Percentiles rank a stretch among this genome's conserved stretches.
Conservation (phyloP, 148 eudicot species). For the Chenopodium formosanum region DNA sequence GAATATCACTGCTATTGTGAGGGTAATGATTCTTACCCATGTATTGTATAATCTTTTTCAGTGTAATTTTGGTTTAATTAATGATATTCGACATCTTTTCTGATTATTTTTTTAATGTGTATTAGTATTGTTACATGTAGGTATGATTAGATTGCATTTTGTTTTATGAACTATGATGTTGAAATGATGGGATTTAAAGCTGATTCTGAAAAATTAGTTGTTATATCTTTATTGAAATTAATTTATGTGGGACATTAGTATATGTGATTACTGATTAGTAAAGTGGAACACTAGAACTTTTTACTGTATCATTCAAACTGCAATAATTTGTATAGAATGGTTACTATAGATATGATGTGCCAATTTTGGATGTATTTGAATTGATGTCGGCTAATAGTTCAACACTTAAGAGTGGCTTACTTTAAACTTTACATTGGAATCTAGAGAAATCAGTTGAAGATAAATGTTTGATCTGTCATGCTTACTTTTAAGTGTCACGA, state of each 20-base stretch:
- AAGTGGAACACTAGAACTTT: background rate
- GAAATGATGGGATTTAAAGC: background rate
- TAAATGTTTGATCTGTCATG: background rate
- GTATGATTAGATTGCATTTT: background rate
- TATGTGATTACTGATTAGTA: background rate
- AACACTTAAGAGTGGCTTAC: background rate
- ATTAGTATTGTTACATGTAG: background rate
- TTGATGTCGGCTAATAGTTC: background rate
- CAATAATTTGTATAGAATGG: background rate
- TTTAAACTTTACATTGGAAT: background rate
- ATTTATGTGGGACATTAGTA: background rate
- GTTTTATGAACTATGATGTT: background rate
- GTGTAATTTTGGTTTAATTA: background rate
- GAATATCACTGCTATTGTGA: conserved; percentile 51
- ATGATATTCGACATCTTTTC: background rate
- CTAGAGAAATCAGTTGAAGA: background rate
- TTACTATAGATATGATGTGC: background rate
- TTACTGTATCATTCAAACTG: background rate
- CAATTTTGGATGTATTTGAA: background rate
- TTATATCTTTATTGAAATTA: background rate
- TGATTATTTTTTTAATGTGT: background rate
- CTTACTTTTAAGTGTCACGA: no score
- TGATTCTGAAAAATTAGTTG: background rate
- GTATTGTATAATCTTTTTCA: background rate
- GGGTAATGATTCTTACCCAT: conserved; percentile 39